Evolutionary conservation across 225 moss, liverwort and hornwort species (phyloP).

Genomic region (Pseudoscleropodium purum): DNA sequence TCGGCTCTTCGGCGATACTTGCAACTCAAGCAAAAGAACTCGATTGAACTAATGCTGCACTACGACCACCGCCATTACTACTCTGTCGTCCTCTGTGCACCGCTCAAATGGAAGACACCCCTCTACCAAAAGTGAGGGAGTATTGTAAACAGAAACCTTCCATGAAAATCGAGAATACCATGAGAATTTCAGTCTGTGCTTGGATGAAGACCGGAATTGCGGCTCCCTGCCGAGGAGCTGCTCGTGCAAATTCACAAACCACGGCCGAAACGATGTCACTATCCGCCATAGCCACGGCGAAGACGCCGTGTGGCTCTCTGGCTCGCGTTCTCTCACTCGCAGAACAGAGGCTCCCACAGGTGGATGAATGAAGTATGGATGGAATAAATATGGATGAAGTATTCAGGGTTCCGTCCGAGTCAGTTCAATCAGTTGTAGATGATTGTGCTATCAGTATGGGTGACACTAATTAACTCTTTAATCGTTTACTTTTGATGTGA

Average conservation of each 20-base stretch:
- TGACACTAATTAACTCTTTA: too few species aligned
- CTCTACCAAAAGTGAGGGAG: not conserved
- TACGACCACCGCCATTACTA: not conserved
- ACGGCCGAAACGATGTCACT: not conserved
- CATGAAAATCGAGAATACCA: not conserved
- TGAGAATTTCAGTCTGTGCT: not conserved
- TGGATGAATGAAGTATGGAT: not conserved
- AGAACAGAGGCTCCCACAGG: not conserved
- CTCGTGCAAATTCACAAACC: not conserved
- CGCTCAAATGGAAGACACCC: not conserved
- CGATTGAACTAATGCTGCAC: not conserved
- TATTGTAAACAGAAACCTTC: not conserved
- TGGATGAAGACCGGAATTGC: not conserved
- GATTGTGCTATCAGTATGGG: too few species aligned
- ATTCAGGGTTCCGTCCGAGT: not conserved
- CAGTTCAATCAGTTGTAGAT: not conserved
- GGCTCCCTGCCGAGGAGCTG: not conserved
- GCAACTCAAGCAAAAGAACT: not conserved
- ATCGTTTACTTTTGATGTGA: not conserved
- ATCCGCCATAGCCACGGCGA: conserved; percentile 21
- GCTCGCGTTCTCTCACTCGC: not conserved
- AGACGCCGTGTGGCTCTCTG: conserved; percentile 8
- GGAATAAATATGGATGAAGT: not conserved
- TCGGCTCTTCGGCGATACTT: not conserved
- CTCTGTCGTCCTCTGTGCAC: not conserved